Conservation (phyloP, 768 basidiomycete species). For the Xerocomellus chrysenteron region DNA sequence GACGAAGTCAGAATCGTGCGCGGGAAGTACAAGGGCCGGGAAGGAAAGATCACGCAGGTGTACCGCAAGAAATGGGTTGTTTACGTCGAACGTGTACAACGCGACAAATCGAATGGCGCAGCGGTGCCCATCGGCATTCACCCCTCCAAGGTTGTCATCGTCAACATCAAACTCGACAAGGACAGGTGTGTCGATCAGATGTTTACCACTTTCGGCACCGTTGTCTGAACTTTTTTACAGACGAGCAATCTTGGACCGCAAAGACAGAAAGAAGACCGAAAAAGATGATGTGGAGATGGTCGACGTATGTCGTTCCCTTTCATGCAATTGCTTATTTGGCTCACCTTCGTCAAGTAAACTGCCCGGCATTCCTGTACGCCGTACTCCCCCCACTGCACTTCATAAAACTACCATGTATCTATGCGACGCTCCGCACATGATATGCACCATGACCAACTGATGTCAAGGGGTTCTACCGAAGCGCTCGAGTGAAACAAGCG, state of each 20-base stretch:
- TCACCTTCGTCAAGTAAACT: conserved; percentile 25
- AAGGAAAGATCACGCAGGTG: conserved; percentile 97
- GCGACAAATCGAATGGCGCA: conserved; percentile 97
- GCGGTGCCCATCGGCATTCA: conserved; percentile 92
- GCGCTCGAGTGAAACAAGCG: conserved; percentile 9
- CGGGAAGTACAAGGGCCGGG: conserved; percentile 97
- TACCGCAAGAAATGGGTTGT: conserved; percentile 99
- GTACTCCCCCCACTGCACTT: conserved; percentile 18
- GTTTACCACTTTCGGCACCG: background rate
- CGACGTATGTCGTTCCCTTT: conserved; percentile 55
- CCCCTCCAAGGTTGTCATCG: conserved; percentile 96
- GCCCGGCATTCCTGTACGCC: conserved; percentile 8
- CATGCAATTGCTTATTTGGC: conserved; percentile 9
- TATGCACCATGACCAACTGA: conserved; percentile 49
- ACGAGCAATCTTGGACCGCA: conserved; percentile 84
- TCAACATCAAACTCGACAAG: conserved; percentile 89
- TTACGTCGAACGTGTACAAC: conserved; percentile 95
- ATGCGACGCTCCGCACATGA: conserved; percentile 51
- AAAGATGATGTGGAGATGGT: conserved; percentile 74
- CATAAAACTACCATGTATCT: conserved; percentile 68
- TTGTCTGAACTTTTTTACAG: conserved; percentile 36
- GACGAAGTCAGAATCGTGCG: conserved; percentile 97
- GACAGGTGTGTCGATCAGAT: conserved; percentile 55
- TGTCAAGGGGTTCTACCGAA: background rate
- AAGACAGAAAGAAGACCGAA: conserved; percentile 69